phyloP scores from a whole-genome alignment of 2,329 filamentous ascomycete species.

The Aureobasidium sp. region DNA sequence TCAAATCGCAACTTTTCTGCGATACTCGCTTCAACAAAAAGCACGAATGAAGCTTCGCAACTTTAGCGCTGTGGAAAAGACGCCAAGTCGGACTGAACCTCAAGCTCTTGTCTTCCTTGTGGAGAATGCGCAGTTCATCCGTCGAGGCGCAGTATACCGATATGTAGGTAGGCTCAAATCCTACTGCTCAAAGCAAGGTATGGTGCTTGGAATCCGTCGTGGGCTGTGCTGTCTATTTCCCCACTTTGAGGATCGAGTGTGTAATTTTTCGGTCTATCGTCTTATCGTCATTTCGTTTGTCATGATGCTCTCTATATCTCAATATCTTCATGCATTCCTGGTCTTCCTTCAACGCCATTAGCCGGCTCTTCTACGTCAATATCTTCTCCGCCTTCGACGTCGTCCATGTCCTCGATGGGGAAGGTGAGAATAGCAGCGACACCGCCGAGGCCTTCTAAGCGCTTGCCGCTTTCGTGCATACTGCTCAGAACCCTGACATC shows the following conservation, averaged over 20 bases:
- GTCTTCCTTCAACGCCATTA: conserved; percentile 18
- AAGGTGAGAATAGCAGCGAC: conserved; percentile 89
- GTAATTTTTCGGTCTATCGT: neutral
- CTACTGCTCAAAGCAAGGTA: neutral
- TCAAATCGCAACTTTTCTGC: neutral
- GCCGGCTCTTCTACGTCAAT: conserved; percentile 15
- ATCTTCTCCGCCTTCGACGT: conserved; percentile 26
- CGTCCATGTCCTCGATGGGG: conserved; percentile 58
- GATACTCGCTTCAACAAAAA: neutral
- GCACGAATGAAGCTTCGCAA: neutral
- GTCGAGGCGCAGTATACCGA: neutral
- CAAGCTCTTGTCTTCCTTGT: neutral
- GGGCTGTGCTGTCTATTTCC: conserved; percentile 2
- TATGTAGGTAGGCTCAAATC: neutral
- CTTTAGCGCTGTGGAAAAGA: neutral
- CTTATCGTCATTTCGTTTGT: conserved; percentile 8
- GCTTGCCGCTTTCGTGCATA: conserved; percentile 85
- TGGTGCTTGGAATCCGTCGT: neutral
- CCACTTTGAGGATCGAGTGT: neutral
- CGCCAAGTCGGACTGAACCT: neutral
- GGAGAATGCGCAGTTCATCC: neutral
- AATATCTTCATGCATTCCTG: conserved; percentile 17
- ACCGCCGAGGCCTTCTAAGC: conserved; percentile 73
- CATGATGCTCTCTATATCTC: conserved; percentile 15
- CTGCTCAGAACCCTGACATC: conserved; percentile 85